A percentile compares a stretch with the other conserved stretches of the same genome.
Conservation (phyloP, 345 rosid species). For the Hirschfeldia incana region DNA sequence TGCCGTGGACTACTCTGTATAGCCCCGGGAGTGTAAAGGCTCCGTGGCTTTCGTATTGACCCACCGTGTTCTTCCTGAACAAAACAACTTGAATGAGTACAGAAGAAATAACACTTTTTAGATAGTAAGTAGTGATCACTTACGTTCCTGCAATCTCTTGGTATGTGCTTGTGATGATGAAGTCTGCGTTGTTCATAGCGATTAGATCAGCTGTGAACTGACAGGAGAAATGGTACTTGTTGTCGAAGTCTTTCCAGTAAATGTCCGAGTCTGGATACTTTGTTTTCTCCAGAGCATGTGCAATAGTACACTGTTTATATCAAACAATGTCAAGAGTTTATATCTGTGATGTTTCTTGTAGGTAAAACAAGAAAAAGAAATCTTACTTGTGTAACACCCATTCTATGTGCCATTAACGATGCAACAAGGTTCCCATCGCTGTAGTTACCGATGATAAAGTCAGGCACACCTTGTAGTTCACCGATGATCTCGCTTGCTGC, state of each 20-base stretch:
- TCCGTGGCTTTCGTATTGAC: slow-evolving; percentile 95
- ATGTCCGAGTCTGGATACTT: slow-evolving; percentile 99
- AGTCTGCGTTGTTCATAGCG: slow-evolving; percentile 97
- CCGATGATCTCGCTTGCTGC: slow-evolving; percentile 85
- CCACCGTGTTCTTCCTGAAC: slow-evolving; percentile 88
- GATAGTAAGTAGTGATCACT: slow-evolving; percentile 30
- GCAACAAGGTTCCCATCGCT: slow-evolving; percentile 99
- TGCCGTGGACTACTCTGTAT: slow-evolving; percentile 92
- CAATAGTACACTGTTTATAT: slow-evolving; percentile 85
- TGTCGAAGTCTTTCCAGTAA: slow-evolving; percentile 92
- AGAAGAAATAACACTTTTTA: neutral
- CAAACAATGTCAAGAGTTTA: neutral
- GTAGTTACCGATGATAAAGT: slow-evolving; percentile 93
- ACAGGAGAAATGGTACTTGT: slow-evolving; percentile 95
- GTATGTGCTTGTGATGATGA: slow-evolving; percentile 96
- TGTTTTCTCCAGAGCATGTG: slow-evolving; percentile 98
- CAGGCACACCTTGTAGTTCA: slow-evolving; percentile 84
- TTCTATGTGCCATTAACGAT: slow-evolving; percentile 80
- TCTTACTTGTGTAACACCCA: slow-evolving; percentile 91
- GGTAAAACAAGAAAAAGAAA: neutral
- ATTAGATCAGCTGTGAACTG: slow-evolving; percentile 95
- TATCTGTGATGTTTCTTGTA: neutral
- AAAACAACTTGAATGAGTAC: neutral
- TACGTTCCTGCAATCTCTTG: slow-evolving; percentile 99
- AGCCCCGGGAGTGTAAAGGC: slow-evolving; percentile 93